These are phyloP conservation scores for Sphaerulina vaccinii DNA, from an alignment of 2,329 filamentous ascomycete species.

Conservation along the genomic window DNA sequence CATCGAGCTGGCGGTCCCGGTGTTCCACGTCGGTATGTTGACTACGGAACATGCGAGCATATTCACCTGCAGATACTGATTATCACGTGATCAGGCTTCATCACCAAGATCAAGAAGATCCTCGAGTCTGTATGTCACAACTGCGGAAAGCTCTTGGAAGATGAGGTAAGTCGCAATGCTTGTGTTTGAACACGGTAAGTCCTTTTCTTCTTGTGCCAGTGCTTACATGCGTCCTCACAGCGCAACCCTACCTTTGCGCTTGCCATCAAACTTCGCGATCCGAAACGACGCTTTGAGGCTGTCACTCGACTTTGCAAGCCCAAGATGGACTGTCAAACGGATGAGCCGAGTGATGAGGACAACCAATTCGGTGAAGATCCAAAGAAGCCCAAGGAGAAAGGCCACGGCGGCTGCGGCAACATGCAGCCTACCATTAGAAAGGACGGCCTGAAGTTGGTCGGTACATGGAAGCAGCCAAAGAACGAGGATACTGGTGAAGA, in stretches of 20 bases:
- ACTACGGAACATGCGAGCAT: conserved; percentile 9
- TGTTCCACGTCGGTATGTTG: conserved; percentile 74
- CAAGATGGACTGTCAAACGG: conserved; percentile 79
- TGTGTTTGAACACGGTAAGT: conserved; percentile 16
- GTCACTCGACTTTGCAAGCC: conserved; percentile 92
- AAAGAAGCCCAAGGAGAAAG: conserved; percentile 52
- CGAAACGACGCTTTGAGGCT: conserved; percentile 88
- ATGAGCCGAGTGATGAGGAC: conserved; percentile 69
- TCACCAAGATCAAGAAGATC: conserved; percentile 99
- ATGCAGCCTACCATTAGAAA: conserved; percentile 83
- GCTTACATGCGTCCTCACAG: conserved; percentile 56
- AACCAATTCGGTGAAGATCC: conserved; percentile 65
- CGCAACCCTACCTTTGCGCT: conserved; percentile 79
- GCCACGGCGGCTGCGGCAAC: conserved; percentile 92
- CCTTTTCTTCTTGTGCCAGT: conserved; percentile 36
- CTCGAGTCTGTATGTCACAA: conserved; percentile 98
- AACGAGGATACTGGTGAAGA: conserved; percentile 67
- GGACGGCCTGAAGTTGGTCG: conserved; percentile 79
- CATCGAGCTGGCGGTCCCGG: conserved; percentile 94
- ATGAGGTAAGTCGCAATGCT: conserved; percentile 81
- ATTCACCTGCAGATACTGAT: conserved; percentile 6
- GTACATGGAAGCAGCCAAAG: conserved; percentile 68
- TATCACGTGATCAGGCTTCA: conserved; percentile 66
- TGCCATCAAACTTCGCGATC: conserved; percentile 81
- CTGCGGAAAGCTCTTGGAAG: conserved; percentile 94